Conservation (phyloP, 1,139 yeast species). For the Saccharomyces hybrid region DNA sequence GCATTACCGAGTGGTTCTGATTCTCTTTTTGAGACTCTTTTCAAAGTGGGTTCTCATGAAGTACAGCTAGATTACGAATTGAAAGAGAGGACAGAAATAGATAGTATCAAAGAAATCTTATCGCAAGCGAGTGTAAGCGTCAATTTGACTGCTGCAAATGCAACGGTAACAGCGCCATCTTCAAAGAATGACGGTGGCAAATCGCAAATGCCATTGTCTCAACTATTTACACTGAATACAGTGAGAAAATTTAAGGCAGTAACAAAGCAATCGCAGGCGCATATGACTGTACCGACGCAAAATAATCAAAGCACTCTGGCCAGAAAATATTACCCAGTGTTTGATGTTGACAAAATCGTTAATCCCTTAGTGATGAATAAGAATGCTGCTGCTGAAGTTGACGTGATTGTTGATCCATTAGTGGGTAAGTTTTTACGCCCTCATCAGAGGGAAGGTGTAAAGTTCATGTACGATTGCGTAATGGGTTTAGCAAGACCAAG, state of each 20-base stretch:
- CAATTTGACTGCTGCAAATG: neutral
- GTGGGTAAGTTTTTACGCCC: conserved; percentile 55
- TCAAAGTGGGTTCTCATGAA: conserved; percentile 46
- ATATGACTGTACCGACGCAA: conserved; percentile 4
- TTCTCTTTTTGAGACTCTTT: conserved; percentile 37
- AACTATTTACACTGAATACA: conserved; percentile 10
- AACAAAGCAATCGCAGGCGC: conserved; percentile 6
- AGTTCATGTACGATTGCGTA: conserved; percentile 72
- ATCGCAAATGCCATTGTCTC: conserved; percentile 9
- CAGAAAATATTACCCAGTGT: conserved; percentile 33
- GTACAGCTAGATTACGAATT: conserved; percentile 46
- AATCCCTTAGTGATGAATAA: conserved; percentile 44
- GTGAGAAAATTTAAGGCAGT: conserved; percentile 17
- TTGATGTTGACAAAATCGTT: conserved; percentile 36
- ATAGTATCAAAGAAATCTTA: neutral
- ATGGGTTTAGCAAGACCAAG: conserved; percentile 50
- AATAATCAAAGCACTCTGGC: neutral
- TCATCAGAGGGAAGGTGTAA: conserved; percentile 81
- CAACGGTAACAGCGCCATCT: neutral
- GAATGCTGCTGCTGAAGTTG: conserved; percentile 34
- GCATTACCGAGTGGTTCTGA: conserved; percentile 15
- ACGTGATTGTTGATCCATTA: conserved; percentile 66
- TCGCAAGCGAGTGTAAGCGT: neutral
- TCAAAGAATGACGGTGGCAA: neutral
- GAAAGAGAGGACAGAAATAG: conserved; percentile 15